These are phyloP conservation scores for Gracilaria caudata DNA, from an alignment of 23 red algal genomes.

Conservation along the genomic window DNA sequence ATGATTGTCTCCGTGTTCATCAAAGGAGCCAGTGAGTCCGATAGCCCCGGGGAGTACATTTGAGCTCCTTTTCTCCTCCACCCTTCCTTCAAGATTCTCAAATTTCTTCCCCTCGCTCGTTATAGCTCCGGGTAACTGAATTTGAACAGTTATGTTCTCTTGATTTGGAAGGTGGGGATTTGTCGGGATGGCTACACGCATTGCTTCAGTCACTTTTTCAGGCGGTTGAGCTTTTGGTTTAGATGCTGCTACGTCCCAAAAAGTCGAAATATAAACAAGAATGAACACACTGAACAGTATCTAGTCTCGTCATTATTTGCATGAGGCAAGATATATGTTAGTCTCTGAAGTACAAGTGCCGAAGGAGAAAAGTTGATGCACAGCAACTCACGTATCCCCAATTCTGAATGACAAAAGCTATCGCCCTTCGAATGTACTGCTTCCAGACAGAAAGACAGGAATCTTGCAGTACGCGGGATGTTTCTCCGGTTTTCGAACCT, in stretches of 20 bases:
- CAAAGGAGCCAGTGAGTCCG: constrained; percentile 46
- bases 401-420: not conserved
- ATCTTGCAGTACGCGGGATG: not conserved
- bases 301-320: not conserved
- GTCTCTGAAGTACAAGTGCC: not conserved
- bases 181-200: constrained; percentile 26
- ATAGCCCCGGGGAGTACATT: constrained; percentile 60
- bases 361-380: not conserved
- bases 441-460: not conserved
- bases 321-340: not conserved
- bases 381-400: constrained; percentile 19
- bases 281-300: constrained; percentile 32
- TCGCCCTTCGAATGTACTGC: not conserved
- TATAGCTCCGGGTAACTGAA: constrained; percentile 40
- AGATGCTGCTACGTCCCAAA: constrained; percentile 18
- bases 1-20: constrained; percentile 26
- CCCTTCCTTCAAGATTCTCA: constrained; percentile 19
- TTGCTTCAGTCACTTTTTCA: not conserved
- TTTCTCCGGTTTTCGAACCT: not conserved
- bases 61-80: constrained; percentile 20
- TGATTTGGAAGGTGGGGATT: constrained; percentile 23
- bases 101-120: constrained; percentile 52
- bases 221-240: not conserved
- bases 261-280: constrained; percentile 1
- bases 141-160: constrained; percentile 28